Evolutionary conservation across 257 asterid species (phyloP), one percentile per base, ranked within the genome.

Genomic region (Fraxinus cuspidata): DNA sequence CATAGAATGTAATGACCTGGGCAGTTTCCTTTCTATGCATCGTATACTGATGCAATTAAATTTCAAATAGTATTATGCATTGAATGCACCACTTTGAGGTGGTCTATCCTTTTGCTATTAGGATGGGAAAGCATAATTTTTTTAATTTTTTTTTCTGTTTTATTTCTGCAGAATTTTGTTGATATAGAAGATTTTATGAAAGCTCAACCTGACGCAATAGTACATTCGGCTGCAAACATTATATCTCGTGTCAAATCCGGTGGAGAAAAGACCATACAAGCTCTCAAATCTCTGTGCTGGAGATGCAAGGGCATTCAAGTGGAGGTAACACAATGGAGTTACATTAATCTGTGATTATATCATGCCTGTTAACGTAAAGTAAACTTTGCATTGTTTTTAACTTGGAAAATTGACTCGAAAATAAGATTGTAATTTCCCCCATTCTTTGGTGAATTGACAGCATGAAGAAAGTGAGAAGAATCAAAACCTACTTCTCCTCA

Each of bases 171-270:
- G 98, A 87, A 71, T 78, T 70, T 79, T 76, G 98, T 96, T 72
- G 98, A 89, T 65, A 73, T 89, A 72, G 98, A 92, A 71, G 96
- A 96, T 84, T 96, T 87, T 77, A 85, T 86, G 88, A 96, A 90
- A 81, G 97, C 98, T 76, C 88, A 81, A 75, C 94, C 99, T n/a
- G 99, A 96, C 89, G 95, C 97, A 70, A 92, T 93, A 78, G 96
- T 96, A 79, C 98, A 96, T 86, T 93, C 97, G 65, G 96, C 97
- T 74, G 90, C 90, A 81, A 93, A 90, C 77, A 93, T 96, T 73
- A 88, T 96, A 77, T 85, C 95, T 75, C 97, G 91, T 77, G 88
- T 96, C 70, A 90, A 90, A 86, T 95, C 96, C 81, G 94, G 95
- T 58, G 97, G 97, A 78, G 97, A 96, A 78, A 96, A 92, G 94